These are phyloP conservation scores for Aspergillus egyptiacus DNA, from an alignment of 495 filamentous ascomycete genomes.

Conservation along the genomic window DNA sequence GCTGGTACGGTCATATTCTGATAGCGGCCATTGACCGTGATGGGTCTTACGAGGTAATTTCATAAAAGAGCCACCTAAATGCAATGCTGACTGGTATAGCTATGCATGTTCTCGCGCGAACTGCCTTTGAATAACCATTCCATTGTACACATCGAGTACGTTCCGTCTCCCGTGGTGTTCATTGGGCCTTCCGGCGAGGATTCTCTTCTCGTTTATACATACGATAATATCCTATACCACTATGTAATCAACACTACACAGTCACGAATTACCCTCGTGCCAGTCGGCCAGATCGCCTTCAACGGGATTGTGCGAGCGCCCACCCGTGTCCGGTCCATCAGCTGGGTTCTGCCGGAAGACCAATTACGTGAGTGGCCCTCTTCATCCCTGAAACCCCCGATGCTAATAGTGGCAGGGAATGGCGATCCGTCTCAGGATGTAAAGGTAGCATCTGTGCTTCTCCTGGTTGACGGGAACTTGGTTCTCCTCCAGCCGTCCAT, in stretches of 20 bases:
- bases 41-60: constrained; percentile 65
- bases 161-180: constrained; percentile 78
- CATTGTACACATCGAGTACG: constrained; percentile 65
- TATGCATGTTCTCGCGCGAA: constrained; percentile 90
- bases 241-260: constrained; percentile 72
- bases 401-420: constrained; percentile 47
- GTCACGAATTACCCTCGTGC: constrained; percentile 70
- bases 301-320: constrained; percentile 94
- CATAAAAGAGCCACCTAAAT: not conserved
- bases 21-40: constrained; percentile 89
- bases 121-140: constrained; percentile 65
- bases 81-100: constrained; percentile 31
- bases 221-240: constrained; percentile 93
- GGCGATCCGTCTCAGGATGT: constrained; percentile 97
- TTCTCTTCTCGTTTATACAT: constrained; percentile 91
- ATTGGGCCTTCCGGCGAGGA: constrained; percentile 86
- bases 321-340: constrained; percentile 83
- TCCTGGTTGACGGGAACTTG: constrained; percentile 92
- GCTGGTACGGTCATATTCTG: constrained; percentile 94
- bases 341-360: constrained; percentile 91
- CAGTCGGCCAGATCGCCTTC: constrained; percentile 94
- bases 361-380: constrained; percentile 59
- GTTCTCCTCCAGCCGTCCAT: constrained; percentile 84
- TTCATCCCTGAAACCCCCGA: not conserved
- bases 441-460: constrained; percentile 85